Evolutionary conservation across 2,329 filamentous ascomycete genomes (phyloP).

Genomic region (Atkinsonella texensis): DNA sequence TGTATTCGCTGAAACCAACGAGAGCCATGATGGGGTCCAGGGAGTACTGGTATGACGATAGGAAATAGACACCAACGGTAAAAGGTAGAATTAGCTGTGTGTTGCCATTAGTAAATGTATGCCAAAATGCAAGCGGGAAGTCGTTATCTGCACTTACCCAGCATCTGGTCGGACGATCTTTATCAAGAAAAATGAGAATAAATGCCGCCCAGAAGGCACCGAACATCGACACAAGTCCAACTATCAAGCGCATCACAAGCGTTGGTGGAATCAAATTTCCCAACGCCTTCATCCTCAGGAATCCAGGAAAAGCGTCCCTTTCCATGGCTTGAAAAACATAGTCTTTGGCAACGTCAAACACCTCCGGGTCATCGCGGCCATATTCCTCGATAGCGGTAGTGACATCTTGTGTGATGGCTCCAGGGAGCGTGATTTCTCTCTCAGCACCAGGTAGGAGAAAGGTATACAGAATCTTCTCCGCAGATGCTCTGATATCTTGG

Average conservation of each 20-base stretch:
- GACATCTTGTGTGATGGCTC: slow-evolving; percentile 75
- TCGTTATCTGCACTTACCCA: slow-evolving; percentile 53
- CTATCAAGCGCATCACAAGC: slow-evolving; percentile 70
- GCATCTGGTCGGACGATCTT: slow-evolving; percentile 58
- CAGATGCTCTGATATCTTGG: slow-evolving; percentile 81
- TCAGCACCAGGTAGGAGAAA: slow-evolving; percentile 92
- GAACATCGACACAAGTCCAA: slow-evolving; percentile 75
- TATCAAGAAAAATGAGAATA: slow-evolving; percentile 81
- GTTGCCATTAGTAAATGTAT: slow-evolving; percentile 9
- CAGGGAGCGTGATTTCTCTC: slow-evolving; percentile 86
- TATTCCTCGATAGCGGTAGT: slow-evolving; percentile 81
- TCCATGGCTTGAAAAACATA: slow-evolving; percentile 99
- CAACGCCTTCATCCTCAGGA: slow-evolving; percentile 85
- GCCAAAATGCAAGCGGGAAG: slow-evolving; percentile 7
- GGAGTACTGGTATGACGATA: slow-evolving; percentile 89
- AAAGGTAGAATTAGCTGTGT: slow-evolving; percentile 67
- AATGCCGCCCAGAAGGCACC: slow-evolving; percentile 91
- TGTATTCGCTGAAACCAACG: slow-evolving; percentile 89
- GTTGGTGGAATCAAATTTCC: slow-evolving; percentile 92
- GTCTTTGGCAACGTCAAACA: slow-evolving; percentile 95
- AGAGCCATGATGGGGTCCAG: slow-evolving; percentile 86
- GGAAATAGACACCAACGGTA: slow-evolving; percentile 76
- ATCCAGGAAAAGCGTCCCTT: slow-evolving; percentile 95
- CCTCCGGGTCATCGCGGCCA: slow-evolving; percentile 87
- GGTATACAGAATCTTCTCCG: slow-evolving; percentile 98